Conservation (phyloP, 2,329 filamentous ascomycete species). For the Beauveria australis region DNA sequence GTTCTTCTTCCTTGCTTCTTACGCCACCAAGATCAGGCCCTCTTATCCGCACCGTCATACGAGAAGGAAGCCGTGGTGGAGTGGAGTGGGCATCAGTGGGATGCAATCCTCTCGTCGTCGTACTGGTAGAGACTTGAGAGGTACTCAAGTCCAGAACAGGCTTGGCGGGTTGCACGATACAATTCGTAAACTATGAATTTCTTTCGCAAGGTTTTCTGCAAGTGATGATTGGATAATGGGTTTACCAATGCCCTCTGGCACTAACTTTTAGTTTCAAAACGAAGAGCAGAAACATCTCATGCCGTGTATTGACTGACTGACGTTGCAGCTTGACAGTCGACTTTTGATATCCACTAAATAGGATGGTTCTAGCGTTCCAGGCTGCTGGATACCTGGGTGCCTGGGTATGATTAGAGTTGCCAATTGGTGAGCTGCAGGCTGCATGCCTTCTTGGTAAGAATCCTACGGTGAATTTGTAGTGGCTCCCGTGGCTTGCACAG, state of each 20-base stretch:
- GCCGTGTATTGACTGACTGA: not conserved
- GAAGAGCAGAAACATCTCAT: not conserved
- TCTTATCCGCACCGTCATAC: not conserved
- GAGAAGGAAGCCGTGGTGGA: not conserved
- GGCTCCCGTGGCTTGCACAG: not conserved
- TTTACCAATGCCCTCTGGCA: too few relatives aligned
- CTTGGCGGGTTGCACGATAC: not conserved
- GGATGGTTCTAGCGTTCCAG: not conserved
- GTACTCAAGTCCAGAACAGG: not conserved
- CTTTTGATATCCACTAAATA: not conserved
- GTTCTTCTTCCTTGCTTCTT: not conserved
- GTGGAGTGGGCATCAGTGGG: not conserved
- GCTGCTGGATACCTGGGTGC: not conserved
- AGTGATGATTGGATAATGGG: too few relatives aligned
- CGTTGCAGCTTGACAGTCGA: not conserved
- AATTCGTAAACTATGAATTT: not conserved
- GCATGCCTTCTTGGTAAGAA: not conserved
- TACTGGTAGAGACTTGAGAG: too few relatives aligned
- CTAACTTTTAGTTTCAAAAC: not conserved
- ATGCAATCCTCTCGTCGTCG: not conserved
- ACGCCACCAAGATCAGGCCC: slow-evolving; percentile 2
- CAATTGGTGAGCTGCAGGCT: too few relatives aligned
- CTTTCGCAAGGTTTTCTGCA: not conserved
- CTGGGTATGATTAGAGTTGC: too few relatives aligned
- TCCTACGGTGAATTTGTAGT: not conserved